Base-by-base conservation (phyloP, 352 stramenopile species). In the Pythium aquatile region DNA sequence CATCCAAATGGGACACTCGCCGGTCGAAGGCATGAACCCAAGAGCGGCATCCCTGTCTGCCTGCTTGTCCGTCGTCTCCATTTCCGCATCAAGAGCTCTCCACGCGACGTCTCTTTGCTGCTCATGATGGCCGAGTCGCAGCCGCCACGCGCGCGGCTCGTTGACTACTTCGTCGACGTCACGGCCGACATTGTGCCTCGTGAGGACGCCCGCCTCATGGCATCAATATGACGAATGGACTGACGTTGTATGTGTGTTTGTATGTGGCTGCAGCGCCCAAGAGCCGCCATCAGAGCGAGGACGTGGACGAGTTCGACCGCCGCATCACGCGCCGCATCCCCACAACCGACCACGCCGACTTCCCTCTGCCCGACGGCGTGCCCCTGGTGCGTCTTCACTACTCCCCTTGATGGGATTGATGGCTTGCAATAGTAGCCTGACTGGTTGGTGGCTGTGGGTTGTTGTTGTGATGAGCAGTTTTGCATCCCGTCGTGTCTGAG, bases 121-220 rank as follows among this genome's bases (percentile, higher is more conserved):
- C 32, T 37, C 40, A 5, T 24, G 11, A 47, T 29, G 16, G 29
- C 3, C 44, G 58, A 39, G 35, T 46, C 32, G 3, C 8, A 32
- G 26, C 58, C 58, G 24, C 33, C 48, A 14, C 58, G 63, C 52
- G 42, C 57, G 58, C 79, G 81, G 51, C 78, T 93, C 33, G 77
- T 85, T 30, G 81, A 93, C 72, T 93, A 93, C 71, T 89, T 90
- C 62, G 72, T 93, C 33, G 81, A 91, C 59, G 81, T 89, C 46
- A 76, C 75, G 13, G 81, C 81, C 13, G 76, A 84, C 48, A 68
- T 74, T 35, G 24, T 65, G 37, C 17, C 48, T n/a, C 54, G 69
- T 75, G 56, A 56, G 68, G 20, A 24, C 20, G 20, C 20, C 20
- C 20, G 20, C 20, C 20, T 24, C 20, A 24, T 24, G 20, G 20